These are phyloP conservation scores for Pyrus bretschneideri DNA, from an alignment of 306 rosid genomes.

Conservation along the genomic window DNA sequence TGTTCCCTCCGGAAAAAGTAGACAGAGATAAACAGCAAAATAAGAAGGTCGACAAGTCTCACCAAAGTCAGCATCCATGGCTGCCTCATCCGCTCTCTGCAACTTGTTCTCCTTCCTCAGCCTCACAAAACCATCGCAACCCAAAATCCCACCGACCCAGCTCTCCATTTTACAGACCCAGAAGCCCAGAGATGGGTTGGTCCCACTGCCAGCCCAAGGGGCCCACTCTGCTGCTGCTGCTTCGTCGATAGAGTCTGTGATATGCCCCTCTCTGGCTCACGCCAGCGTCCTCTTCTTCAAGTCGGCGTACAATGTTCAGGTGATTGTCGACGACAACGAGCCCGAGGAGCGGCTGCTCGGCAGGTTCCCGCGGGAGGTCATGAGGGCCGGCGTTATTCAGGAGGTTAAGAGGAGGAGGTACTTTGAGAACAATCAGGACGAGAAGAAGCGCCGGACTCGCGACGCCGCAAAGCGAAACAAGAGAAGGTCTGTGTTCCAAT, in stretches of 20 bases:
- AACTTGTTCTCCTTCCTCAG: constrained; percentile 59
- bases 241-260: constrained; percentile 41
- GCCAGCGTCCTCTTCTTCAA: constrained; percentile 43
- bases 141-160: constrained; percentile 29
- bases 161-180: constrained; percentile 24
- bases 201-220: constrained; percentile 16
- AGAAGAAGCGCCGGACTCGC: constrained; percentile 63
- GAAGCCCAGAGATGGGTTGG: constrained; percentile 14
- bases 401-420: constrained; percentile 61
- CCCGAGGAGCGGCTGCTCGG: constrained; percentile 66
- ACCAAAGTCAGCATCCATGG: constrained; percentile 36
- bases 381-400: constrained; percentile 74
- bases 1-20: background rate
- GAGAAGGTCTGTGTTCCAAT: constrained; percentile 36
- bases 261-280: constrained; percentile 46
- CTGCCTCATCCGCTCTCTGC: constrained; percentile 53
- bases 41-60: background rate
- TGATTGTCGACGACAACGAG: constrained; percentile 65
- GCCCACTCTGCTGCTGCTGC: constrained; percentile 11
- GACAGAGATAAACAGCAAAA: background rate
- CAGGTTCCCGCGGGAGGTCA: constrained; percentile 72
- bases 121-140: constrained; percentile 42
- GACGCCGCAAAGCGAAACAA: constrained; percentile 88
- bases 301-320: constrained; percentile 62
- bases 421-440: constrained; percentile 65